These are phyloP conservation scores for Glebionis coronaria DNA, from an alignment of 129 eudicot genomes.

Conservation along the genomic window DNA sequence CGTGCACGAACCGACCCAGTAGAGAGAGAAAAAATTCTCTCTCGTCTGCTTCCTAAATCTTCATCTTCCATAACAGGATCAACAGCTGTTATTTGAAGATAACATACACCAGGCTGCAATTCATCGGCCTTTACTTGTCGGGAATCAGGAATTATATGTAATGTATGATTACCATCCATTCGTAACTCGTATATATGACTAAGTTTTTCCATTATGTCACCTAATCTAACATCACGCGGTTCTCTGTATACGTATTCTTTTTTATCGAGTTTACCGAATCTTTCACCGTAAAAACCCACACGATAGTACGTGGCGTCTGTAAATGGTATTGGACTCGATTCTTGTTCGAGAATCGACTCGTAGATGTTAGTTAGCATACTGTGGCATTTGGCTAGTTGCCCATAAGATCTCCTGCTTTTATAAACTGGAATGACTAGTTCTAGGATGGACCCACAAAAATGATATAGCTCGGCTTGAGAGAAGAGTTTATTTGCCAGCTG, in stretches of 20 bases:
- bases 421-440: conserved; percentile 95
- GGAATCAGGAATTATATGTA: conserved; percentile 90
- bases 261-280: conserved; percentile 79
- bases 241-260: conserved; percentile 90
- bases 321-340: conserved; percentile 94
- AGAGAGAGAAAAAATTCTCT: conserved; percentile 87
- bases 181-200: conserved; percentile 92
- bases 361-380: conserved; percentile 88
- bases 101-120: conserved; percentile 83
- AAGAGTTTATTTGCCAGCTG: conserved; percentile 98
- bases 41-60: conserved; percentile 93
- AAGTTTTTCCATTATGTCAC: conserved; percentile 97
- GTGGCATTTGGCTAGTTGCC: conserved; percentile 95
- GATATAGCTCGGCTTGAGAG: conserved; percentile 93
- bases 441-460: conserved; percentile 85
- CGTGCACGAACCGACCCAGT: conserved; percentile 95
- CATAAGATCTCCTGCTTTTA: conserved; percentile 82
- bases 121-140: conserved; percentile 93
- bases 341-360: conserved; percentile 97
- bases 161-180: conserved; percentile 75
- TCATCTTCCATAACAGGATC: conserved; percentile 99
- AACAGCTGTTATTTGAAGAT: conserved; percentile 93
- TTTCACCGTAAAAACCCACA: conserved; percentile 94
- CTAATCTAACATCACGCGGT: conserved; percentile 94
- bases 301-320: conserved; percentile 96